phyloP scores from a whole-genome alignment of 2,329 filamentous ascomycete genomes.

The Fusarium albosuccineum region DNA sequence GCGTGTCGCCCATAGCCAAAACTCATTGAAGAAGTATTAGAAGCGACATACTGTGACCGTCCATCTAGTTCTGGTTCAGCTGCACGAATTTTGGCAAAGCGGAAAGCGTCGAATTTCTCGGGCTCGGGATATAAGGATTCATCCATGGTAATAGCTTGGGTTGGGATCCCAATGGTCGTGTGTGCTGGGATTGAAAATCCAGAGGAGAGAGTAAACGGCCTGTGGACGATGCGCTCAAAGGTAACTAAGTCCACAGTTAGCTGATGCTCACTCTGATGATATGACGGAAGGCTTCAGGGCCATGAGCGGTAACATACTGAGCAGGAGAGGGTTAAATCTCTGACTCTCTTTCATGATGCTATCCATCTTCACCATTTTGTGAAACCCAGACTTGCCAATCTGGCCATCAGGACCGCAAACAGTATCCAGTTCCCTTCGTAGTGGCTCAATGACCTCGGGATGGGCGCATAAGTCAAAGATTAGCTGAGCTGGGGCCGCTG shows the following conservation, averaged over 20 bases:
- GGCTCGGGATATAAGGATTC: not conserved
- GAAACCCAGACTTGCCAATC: conserved; percentile 1
- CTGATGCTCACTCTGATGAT: too few relatives aligned
- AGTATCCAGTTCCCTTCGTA: conserved; percentile 55
- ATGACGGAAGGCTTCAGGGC: too few relatives aligned
- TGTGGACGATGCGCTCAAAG: conserved; percentile 55
- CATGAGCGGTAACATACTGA: conserved; percentile 46
- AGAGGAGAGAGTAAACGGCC: not conserved
- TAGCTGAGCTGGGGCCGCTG: conserved; percentile 42
- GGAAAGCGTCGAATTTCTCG: not conserved
- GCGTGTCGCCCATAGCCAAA: not conserved
- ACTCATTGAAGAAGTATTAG: not conserved
- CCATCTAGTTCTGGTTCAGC: not conserved
- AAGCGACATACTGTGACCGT: not conserved
- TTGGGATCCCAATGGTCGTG: not conserved
- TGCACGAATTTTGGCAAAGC: not conserved
- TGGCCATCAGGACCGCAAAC: not conserved
- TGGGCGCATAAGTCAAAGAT: conserved; percentile 44
- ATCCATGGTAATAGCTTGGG: not conserved
- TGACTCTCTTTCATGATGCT: conserved; percentile 62
- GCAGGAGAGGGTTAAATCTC: conserved; percentile 41
- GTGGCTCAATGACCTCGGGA: conserved; percentile 48
- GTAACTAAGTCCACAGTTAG: conserved; percentile 41
- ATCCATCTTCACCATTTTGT: conserved; percentile 57
- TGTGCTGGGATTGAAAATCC: not conserved